Evolutionary conservation across 2,329 filamentous ascomycete genomes (phyloP).

Genomic region (Hawksworthiomyces lignivorus): DNA sequence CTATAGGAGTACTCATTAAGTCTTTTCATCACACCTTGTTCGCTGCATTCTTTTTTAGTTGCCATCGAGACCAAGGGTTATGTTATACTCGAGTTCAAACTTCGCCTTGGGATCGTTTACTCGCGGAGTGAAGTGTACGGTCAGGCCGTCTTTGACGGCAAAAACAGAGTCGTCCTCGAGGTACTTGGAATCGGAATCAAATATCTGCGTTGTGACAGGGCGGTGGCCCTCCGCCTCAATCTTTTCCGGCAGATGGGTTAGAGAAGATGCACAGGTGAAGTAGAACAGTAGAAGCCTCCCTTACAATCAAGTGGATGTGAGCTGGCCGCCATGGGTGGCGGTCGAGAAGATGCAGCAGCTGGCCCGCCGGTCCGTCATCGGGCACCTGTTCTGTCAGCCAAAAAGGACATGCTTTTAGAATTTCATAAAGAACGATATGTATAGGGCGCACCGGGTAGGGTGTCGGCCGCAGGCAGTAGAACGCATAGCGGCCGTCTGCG

Average conservation of each 20-base stretch:
- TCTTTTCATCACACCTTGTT: no score
- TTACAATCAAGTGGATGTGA: slow-evolving; percentile 30
- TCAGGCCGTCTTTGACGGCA: slow-evolving; percentile 32
- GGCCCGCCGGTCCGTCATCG: slow-evolving; percentile 19
- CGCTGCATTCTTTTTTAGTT: neutral
- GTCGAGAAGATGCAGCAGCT: slow-evolving; percentile 26
- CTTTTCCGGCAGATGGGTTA: slow-evolving; percentile 16
- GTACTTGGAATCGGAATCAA: slow-evolving; percentile 53
- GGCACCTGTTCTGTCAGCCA: no score
- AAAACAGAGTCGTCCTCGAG: slow-evolving; percentile 37
- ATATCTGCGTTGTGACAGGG: slow-evolving; percentile 64
- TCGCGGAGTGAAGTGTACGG: slow-evolving; percentile 25
- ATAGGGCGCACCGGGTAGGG: slow-evolving; percentile 39
- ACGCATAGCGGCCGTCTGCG: slow-evolving; percentile 52
- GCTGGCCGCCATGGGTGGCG: slow-evolving; percentile 29
- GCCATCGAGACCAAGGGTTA: slow-evolving; percentile 11
- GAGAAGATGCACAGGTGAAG: neutral
- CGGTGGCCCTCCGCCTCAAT: slow-evolving; percentile 51
- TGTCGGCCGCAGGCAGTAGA: slow-evolving; percentile 55
- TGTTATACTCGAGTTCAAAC: slow-evolving; percentile 26
- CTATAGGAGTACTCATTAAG: no score
- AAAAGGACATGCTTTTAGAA: no score
- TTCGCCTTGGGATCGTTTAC: slow-evolving; percentile 22
- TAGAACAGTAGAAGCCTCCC: neutral
- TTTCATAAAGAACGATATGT: no score